Percentiles rank a stretch among this genome's conserved stretches.
Conservation (phyloP, 129 eudicot species). For the Centella asiatica region DNA sequence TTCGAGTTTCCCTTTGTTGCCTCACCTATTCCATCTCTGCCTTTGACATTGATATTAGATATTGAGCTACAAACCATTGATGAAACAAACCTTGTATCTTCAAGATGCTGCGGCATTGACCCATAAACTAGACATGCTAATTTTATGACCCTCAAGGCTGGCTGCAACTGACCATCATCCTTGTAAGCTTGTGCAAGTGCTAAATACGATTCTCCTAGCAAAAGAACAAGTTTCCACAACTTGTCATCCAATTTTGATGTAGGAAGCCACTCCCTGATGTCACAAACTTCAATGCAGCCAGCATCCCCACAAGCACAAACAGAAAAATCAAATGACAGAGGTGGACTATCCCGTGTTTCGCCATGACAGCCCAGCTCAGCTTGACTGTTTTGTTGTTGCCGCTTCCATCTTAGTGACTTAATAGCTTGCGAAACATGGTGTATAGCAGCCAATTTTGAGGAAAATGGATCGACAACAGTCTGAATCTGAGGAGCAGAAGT, state of each 20-base stretch:
- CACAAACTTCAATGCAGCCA: constrained; percentile 94
- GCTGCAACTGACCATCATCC: constrained; percentile 68
- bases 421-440: constrained; percentile 98
- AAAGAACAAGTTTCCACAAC: constrained; percentile 87
- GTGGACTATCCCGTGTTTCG: constrained; percentile 18
- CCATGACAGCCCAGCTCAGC: constrained; percentile 17
- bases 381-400: constrained; percentile 52
- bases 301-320: constrained; percentile 91
- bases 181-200: constrained; percentile 84
- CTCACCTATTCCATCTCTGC: constrained; percentile 8
- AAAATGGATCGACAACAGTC: constrained; percentile 43
- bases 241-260: constrained; percentile 86
- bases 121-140: constrained; percentile 85
- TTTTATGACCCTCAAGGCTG: constrained; percentile 70
- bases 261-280: constrained; percentile 91
- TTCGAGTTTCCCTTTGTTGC: constrained; percentile 3
- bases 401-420: constrained; percentile 81
- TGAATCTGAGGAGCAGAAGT: constrained; percentile 32
- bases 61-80: constrained; percentile 54
- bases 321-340: constrained; percentile 45
- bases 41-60: constrained; percentile 19
- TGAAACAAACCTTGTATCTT: constrained; percentile 61
- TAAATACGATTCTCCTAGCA: constrained; percentile 97
- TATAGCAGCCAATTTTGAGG: constrained; percentile 79
- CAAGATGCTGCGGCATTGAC: constrained; percentile 86